These are phyloP conservation scores for Cutaneotrichosporon sp. DNA, from an alignment of 1,284 basidiomycete species.

Conservation along the genomic window DNA sequence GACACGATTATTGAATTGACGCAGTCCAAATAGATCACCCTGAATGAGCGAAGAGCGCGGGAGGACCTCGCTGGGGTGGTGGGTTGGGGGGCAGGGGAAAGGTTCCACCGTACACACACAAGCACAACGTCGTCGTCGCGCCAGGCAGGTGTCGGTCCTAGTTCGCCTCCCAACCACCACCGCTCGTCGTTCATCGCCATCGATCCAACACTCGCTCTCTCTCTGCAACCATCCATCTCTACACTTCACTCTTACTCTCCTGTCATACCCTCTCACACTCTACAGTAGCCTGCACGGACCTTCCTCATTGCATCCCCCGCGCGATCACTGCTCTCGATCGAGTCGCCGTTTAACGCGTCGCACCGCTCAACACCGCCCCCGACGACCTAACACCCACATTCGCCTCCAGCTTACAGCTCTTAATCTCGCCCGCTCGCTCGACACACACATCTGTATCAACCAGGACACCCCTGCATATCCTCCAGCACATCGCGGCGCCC, in stretches of 20 bases:
- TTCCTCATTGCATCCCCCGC: neutral
- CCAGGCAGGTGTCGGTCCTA: no score
- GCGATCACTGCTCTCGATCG: neutral
- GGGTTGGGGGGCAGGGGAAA: no score
- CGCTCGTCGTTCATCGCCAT: slow-evolving; percentile 1
- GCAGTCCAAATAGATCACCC: no score
- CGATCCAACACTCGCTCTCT: neutral
- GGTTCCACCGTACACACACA: no score
- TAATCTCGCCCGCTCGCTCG: neutral
- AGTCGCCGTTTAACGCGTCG: neutral
- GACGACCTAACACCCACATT: neutral
- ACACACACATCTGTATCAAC: neutral
- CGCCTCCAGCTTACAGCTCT: neutral
- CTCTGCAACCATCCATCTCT: no score
- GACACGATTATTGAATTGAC: no score
- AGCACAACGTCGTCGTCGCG: no score
- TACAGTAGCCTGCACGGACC: neutral
- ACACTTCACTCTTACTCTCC: neutral
- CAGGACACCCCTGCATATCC: no score
- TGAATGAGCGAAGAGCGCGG: no score
- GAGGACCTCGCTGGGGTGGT: no score
- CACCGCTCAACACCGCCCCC: neutral
- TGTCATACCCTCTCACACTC: neutral
- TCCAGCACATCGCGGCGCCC: neutral
- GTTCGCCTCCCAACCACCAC: no score